These are phyloP conservation scores for Globisporangium nunn DNA, from an alignment of 352 stramenopile genomes.

Conservation along the genomic window DNA sequence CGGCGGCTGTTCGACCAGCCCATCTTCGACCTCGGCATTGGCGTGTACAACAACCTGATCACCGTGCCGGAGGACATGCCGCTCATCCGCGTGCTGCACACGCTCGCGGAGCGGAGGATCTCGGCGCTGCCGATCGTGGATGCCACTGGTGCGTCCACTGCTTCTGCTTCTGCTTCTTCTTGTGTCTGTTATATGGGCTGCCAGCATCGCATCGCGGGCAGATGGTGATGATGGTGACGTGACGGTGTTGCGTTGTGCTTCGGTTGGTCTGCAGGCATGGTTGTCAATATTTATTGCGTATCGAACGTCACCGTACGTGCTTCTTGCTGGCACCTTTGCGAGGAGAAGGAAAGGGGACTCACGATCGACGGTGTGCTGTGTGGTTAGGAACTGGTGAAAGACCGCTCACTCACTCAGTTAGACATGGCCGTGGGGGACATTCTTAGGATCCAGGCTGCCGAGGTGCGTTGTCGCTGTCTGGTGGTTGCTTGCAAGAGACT, in stretches of 20 bases:
- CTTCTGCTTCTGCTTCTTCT: too few species aligned
- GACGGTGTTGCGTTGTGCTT: slow-evolving; percentile 5
- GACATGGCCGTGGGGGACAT: slow-evolving; percentile 85
- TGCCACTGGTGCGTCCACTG: slow-evolving; percentile 46
- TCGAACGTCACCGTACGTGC: slow-evolving; percentile 77
- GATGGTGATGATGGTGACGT: not conserved
- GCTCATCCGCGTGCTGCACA: slow-evolving; percentile 91
- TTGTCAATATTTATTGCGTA: slow-evolving; percentile 91
- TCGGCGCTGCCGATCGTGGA: slow-evolving; percentile 83
- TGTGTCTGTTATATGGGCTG: too few species aligned
- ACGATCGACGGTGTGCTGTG: not conserved
- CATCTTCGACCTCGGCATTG: slow-evolving; percentile 94
- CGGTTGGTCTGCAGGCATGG: slow-evolving; percentile 36
- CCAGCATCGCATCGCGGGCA: too few species aligned
- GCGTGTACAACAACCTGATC: slow-evolving; percentile 92
- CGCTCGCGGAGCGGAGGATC: slow-evolving; percentile 72
- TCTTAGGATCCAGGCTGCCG: slow-evolving; percentile 77
- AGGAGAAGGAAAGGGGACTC: not conserved
- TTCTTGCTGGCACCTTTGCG: not conserved
- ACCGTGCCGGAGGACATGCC: slow-evolving; percentile 90
- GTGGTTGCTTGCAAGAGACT: not conserved
- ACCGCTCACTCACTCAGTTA: slow-evolving; percentile 84
- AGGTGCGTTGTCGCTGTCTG: slow-evolving; percentile 30
- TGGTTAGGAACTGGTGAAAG: slow-evolving; percentile 75
- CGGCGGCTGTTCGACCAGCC: slow-evolving; percentile 95